Base-by-base conservation (phyloP, 805 yeast species). In the Nakazawaea wickerhamii region DNA sequence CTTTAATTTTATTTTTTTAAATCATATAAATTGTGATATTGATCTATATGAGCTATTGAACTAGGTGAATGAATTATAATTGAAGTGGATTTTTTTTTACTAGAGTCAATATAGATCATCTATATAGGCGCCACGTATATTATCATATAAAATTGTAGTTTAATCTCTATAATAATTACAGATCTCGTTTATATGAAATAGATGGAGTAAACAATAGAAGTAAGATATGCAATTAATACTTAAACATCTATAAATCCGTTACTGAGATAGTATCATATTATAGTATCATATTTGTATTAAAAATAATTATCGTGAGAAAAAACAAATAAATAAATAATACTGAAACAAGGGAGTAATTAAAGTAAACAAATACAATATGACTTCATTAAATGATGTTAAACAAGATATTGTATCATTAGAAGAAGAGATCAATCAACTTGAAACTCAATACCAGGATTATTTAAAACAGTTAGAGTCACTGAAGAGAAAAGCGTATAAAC, bases 341-440 rank as follows among this genome's bases (percentile, higher is more conserved):
- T 11, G n/a, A 28, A 28, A 28, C n/a, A 28, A n/a, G n/a, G n/a
- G 5, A 28, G 7, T 5, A n/a, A 28, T 28, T 8, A 28, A 11
- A 10, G n/a, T 28, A 28, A 8, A 28, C 31, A 28, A 28, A 6
- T 8, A 28, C n/a, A 28, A 7, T 8, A 38, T 32, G 42, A 17
- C 40, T 11, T 37, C 40, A 5, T 37, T 37, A 19, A 18, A 18
- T 13, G 42, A 38, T 10, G 17, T 30, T 15, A 31, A n/a, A 22
- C 36, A 32, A 4, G 48, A 46, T 38, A 43, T 46, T 9, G 9
- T 21, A 4, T 42, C 48, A 4, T 15, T 46, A 14, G 30, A 30
- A n/a, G 20, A 43, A 11, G 48, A 46, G 32, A 38, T 46, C 13
- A 11, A 7, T 4, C 32, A 11, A n/a, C 30, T 46, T 27, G 41